These are phyloP conservation scores for Azolla pinnata DNA, from an alignment of 75 land plant genomes.

Conservation along the genomic window DNA sequence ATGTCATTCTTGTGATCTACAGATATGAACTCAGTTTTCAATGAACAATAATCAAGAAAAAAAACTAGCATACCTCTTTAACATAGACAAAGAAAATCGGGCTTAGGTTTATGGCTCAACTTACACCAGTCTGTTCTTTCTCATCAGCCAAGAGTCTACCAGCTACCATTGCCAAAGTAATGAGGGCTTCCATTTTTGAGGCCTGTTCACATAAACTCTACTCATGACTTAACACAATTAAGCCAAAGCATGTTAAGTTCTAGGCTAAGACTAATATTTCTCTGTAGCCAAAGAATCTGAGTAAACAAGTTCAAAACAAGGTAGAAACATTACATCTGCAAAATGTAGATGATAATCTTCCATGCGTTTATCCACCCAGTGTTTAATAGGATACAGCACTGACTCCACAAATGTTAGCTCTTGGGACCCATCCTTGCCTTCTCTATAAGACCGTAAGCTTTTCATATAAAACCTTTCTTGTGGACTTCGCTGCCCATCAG, in stretches of 20 bases:
- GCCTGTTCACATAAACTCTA: background rate
- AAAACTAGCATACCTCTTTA: no score
- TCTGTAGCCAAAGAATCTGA: background rate
- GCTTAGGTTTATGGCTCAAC: background rate
- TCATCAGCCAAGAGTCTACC: slow-evolving; percentile 80
- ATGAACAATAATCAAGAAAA: slow-evolving; percentile 7
- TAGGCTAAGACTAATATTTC: no score
- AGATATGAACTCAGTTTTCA: no score
- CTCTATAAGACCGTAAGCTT: slow-evolving; percentile 47
- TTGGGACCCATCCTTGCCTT: slow-evolving; percentile 33
- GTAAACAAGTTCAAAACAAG: background rate
- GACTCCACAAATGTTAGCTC: slow-evolving; percentile 65
- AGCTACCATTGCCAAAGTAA: slow-evolving; percentile 59
- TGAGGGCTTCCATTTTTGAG: slow-evolving; percentile 49
- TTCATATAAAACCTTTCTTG: slow-evolving; percentile 82
- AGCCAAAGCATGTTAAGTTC: background rate
- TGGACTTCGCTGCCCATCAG: slow-evolving; percentile 73
- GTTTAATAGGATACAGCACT: slow-evolving; percentile 63
- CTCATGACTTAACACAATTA: background rate
- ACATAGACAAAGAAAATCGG: no score
- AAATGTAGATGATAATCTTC: slow-evolving; percentile 77
- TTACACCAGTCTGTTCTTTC: slow-evolving; percentile 47
- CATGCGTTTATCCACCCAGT: slow-evolving; percentile 77
- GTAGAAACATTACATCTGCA: slow-evolving; percentile 28
- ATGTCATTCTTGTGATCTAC: slow-evolving; percentile 45